phyloP scores from a whole-genome alignment of 192 early-diverging fungal genomes.

The Coemansia javaensis region DNA sequence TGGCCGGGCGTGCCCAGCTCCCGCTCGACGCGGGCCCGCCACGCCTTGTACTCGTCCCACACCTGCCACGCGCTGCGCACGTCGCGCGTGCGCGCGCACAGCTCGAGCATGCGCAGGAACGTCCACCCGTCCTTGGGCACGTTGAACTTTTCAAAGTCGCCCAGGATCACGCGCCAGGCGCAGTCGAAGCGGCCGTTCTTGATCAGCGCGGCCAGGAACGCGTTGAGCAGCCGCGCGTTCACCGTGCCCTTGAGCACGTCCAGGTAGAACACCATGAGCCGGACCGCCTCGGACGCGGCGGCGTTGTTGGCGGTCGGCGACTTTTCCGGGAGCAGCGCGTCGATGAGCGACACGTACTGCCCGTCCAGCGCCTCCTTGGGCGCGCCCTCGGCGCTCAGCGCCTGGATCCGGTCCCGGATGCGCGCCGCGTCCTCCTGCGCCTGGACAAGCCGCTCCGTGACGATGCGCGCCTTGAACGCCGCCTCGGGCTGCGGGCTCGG shows the following conservation, averaged over 20 bases:
- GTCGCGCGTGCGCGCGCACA: conserved; percentile 60
- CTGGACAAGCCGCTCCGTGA: conserved; percentile 16
- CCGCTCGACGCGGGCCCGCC: conserved; percentile 43
- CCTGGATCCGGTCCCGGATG: conserved; percentile 2
- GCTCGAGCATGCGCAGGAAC: conserved; percentile 53
- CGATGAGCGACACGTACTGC: conserved; percentile 16
- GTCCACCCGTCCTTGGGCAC: conserved; percentile 59
- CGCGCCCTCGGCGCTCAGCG: not conserved
- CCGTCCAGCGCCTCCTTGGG: conserved; percentile 8
- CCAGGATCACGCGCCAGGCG: conserved; percentile 48
- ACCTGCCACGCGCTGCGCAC: conserved; percentile 59
- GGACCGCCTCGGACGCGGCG: conserved; percentile 25
- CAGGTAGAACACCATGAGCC: conserved; percentile 28
- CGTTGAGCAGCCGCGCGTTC: conserved; percentile 54
- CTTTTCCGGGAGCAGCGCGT: conserved; percentile 39
- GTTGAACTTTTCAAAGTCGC: conserved; percentile 49
- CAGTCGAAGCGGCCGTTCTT: conserved; percentile 51
- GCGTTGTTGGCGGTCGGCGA: conserved; percentile 25
- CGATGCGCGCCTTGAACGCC: conserved; percentile 2
- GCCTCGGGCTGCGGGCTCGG: conserved; percentile 10
- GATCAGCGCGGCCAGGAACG: conserved; percentile 56
- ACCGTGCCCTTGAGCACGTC: conserved; percentile 41
- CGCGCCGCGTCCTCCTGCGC: conserved; percentile 20
- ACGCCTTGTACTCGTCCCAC: conserved; percentile 64
- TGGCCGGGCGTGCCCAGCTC: conserved; percentile 35